Percentiles rank a stretch among this genome's conserved stretches.
Conservation (phyloP, 2,329 filamentous ascomycete species). For the Diaporthe humulicola region DNA sequence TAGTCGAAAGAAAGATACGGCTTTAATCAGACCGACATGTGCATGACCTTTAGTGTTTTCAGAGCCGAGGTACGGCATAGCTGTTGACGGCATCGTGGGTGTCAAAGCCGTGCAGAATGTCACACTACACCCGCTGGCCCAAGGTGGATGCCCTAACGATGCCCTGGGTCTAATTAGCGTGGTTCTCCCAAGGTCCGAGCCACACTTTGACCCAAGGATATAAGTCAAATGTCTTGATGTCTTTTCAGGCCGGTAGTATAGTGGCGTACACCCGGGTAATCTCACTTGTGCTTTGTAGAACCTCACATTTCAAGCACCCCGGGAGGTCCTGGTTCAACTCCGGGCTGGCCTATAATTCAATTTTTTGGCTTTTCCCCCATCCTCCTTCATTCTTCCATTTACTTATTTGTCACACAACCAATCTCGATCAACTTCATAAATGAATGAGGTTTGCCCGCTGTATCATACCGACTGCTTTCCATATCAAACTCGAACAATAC, state of each 20-base stretch:
- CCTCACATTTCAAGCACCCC: background rate
- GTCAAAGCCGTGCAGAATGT: background rate
- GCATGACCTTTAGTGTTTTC: background rate
- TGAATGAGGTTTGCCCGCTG: no score
- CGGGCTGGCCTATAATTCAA: background rate
- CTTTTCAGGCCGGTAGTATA: background rate
- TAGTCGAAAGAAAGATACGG: conserved; percentile 17
- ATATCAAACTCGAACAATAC: no score
- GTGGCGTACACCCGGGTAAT: background rate
- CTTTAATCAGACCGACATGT: background rate
- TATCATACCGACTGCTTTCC: no score
- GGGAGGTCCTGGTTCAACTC: conserved; percentile 1
- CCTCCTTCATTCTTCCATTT: no score
- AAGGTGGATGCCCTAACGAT: background rate
- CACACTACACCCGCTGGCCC: background rate
- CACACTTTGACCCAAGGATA: background rate
- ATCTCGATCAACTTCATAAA: no score
- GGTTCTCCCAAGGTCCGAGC: background rate
- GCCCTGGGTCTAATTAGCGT: background rate
- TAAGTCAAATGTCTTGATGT: background rate
- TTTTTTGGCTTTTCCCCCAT: background rate
- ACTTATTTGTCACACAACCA: no score
- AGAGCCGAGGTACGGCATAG: background rate
- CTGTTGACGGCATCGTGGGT: background rate
- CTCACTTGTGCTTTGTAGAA: background rate